phyloP scores from a whole-genome alignment of 192 early-diverging fungal species.

The Allomyces macrogynus region DNA sequence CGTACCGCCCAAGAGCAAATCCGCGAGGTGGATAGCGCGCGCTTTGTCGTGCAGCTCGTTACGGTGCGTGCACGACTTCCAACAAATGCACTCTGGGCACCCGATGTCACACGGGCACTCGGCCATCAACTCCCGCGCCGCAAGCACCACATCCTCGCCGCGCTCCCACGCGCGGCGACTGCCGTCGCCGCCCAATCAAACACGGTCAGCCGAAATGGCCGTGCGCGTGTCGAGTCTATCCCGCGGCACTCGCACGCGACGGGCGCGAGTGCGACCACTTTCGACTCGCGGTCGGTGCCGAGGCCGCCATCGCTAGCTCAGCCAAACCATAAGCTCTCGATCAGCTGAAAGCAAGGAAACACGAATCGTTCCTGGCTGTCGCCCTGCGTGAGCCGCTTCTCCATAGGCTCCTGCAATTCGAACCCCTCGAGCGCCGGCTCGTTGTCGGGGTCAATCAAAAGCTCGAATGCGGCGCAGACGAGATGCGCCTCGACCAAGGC shows the following conservation, averaged over 20 bases:
- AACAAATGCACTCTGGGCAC: neutral
- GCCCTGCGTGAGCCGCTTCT: neutral
- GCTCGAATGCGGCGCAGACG: constrained; percentile 54
- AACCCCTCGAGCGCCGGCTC: neutral
- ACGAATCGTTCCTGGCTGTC: neutral
- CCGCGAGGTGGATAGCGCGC: neutral
- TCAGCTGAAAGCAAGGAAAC: constrained; percentile 1
- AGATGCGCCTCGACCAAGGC: constrained; percentile 32
- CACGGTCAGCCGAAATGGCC: neutral
- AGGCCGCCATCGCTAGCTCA: neutral
- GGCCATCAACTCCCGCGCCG: neutral
- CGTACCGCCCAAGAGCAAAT: no score
- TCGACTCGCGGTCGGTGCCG: neutral
- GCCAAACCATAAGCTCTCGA: no score
- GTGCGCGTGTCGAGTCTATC: neutral
- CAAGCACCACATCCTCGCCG: neutral
- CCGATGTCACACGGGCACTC: neutral
- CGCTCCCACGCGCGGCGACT: neutral
- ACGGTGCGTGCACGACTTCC: neutral
- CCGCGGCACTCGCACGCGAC: neutral
- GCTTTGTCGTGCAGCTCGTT: neutral
- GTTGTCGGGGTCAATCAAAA: constrained; percentile 7
- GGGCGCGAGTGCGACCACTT: no score
- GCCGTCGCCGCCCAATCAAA: neutral
- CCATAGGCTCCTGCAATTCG: neutral